Base-by-base conservation (phyloP, 352 stramenopile genomes). In the Pythium aphanidermatum region DNA sequence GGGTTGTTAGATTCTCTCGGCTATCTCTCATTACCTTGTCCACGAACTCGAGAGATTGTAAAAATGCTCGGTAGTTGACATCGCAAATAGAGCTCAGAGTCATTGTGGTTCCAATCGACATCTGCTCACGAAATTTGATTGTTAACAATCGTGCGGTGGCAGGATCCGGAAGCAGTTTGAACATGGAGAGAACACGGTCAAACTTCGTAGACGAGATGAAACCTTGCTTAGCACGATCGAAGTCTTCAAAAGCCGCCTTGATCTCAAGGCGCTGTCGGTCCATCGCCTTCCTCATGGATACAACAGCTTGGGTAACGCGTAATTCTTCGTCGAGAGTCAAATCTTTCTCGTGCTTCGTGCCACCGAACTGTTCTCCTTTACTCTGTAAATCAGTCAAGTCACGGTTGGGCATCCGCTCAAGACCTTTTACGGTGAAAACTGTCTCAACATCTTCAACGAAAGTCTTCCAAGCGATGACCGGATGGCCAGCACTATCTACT, bases 401-500 rank as follows among this genome's bases (percentile, higher is more conserved):
- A 20, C 70, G 59, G 17, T 78, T 67, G 2, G 80, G 80, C 20
- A 60, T 70, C 2, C 73, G 71, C 29, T 92, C 80, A 5, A 92
- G 61, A 2, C 65, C 68, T 37, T 87, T 90, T 9, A 82, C 60
- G 0, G 81, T 91, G 64, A 92, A 92, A 0, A 90, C 70, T 40
- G 58, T 80, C 46, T 92, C 81, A 1, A 92, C 56, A n/a, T 90
- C 75, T 26, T 92, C 74, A 12, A 88, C 81, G 38, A 92, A 89
- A 5, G 55, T 29, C 43, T 83, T 86, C 81, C 81, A 92, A 26
- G 70, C 65, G 26, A 91, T 68, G 42, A 77, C 74, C 30, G 58
- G 65, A 29, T 73, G 59, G 1, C 76, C 75, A 14, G 67, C 63
- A 27, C 73, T 86, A 37, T 92, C 81, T 1, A 82, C 59, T 7